Evolutionary conservation across 129 eudicot genomes (phyloP), one percentile per base, ranked within the genome.

Genomic region (Pittosporum tobira): DNA sequence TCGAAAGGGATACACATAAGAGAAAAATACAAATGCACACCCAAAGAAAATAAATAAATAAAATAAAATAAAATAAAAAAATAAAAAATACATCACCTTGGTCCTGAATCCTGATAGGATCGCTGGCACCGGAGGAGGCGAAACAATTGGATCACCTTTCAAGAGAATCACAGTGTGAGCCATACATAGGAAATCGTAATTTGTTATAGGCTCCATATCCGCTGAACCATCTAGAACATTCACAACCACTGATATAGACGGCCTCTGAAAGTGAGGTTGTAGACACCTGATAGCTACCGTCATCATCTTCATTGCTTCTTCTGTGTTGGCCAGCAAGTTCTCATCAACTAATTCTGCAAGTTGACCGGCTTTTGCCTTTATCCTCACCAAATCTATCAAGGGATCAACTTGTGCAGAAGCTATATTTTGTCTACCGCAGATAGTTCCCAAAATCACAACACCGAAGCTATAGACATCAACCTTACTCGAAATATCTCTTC

Each of bases 251-350:
- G 81, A 70, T 79, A 81, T 81, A 22, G 65, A 38, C 1, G 88
- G 84, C 76, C 88, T 67, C 21, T 13, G 57, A 4, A 49, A 27
- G 5, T 60, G 69, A 44, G 44, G 61, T 13, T 71, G 81, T 15
- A 77, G 60, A 63, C 89, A 82, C 77, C 81, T 71, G 9, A 72
- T 51, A 25, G 80, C 73, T 50, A 83, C 22, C 59, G 66, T 57
- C 56, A 79, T 59, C 72, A 65, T 77, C 61, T 77, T 65, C 62
- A 55, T 57, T 0, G 30, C 85, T 31, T 72, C 75, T 13, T 31
- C 73, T 22, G 18, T 38, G 21, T 79, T 68, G 5, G 50, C 18
- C n/a, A 68, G 64, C 57, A 70, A 46, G 15, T 55, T 66, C 19
- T 50, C 75, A 37, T 73, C 83, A 7, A 77, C 30, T 42, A 77